Conservation (phyloP, 169 alveolate genomes). For the Cryptosporidium sp. region DNA sequence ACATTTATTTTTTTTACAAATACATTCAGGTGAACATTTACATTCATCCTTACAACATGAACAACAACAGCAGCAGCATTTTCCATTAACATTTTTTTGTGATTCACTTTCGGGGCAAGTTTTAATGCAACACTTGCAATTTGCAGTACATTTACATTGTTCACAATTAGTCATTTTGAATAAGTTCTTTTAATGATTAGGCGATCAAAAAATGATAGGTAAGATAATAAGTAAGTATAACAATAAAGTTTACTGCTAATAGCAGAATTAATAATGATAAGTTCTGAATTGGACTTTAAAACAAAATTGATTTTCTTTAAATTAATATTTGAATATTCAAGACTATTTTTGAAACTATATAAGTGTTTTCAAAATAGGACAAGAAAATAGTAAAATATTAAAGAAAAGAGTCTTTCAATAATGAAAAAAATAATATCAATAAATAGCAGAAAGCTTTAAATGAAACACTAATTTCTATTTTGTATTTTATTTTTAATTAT, state of each 20-base stretch:
- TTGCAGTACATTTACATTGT: constrained; percentile 8
- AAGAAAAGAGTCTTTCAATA: too few relatives aligned
- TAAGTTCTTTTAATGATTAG: not conserved
- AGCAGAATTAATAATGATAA: not conserved
- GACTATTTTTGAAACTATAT: not conserved
- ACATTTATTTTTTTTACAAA: not conserved
- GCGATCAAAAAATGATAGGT: not conserved
- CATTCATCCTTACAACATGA: constrained; percentile 20
- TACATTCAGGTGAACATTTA: constrained; percentile 1
- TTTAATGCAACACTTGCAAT: constrained; percentile 17
- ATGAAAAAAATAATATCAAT: too few relatives aligned
- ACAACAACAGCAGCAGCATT: not conserved
- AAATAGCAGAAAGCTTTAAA: not conserved
- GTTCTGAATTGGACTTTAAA: not conserved
- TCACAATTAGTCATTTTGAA: not conserved
- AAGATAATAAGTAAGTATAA: not conserved
- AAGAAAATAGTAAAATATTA: not conserved
- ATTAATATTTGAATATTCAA: too few relatives aligned
- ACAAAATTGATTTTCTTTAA: not conserved
- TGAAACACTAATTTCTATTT: not conserved
- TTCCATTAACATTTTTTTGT: not conserved
- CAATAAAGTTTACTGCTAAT: not conserved
- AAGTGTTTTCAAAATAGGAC: not conserved
- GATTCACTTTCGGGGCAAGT: not conserved
- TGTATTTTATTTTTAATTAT: not conserved